Evolutionary conservation across 2,329 filamentous ascomycete species (phyloP).

Genomic region (Metarhizium rileyi): DNA sequence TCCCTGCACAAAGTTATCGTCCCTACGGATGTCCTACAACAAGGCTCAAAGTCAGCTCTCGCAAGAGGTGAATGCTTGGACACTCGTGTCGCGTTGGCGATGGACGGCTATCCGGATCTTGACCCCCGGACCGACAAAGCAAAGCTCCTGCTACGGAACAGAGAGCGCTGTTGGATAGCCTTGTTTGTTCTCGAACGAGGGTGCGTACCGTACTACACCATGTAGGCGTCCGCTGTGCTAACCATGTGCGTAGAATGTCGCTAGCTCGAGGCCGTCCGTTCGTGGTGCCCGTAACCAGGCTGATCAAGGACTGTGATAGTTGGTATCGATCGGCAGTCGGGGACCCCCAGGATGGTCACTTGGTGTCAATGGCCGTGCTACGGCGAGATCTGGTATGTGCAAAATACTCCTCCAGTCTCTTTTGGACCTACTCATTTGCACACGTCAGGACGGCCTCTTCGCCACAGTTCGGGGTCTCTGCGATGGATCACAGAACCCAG

Average conservation of each 20-base stretch:
- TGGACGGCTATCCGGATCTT: conserved; percentile 58
- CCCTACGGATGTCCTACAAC: conserved; percentile 38
- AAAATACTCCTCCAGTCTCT: conserved; percentile 1
- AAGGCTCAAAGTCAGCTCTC: conserved; percentile 34
- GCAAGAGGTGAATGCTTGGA: conserved; percentile 60
- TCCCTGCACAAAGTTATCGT: conserved; percentile 61
- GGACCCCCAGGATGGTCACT: conserved; percentile 58
- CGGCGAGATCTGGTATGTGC: conserved; percentile 51
- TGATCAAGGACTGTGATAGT: conserved; percentile 57
- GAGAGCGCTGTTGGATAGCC: conserved; percentile 62
- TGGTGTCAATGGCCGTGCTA: conserved; percentile 62
- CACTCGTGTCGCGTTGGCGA: conserved; percentile 50
- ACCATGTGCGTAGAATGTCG: conserved; percentile 39
- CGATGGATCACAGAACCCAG: conserved; percentile 41
- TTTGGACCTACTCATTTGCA: not conserved
- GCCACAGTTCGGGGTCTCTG: conserved; percentile 48
- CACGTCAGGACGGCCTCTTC: conserved; percentile 42
- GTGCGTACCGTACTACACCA: conserved; percentile 20
- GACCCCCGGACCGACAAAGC: conserved; percentile 52
- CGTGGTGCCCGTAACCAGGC: conserved; percentile 54
- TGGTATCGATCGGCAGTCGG: conserved; percentile 58
- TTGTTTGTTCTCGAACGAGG: conserved; percentile 65
- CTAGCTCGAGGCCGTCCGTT: conserved; percentile 60
- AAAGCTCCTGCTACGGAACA: conserved; percentile 48
- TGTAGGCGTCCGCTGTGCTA: not conserved